Percentiles rank a stretch among this genome's conserved stretches.
Evolutionary conservation across 2,329 filamentous ascomycete genomes (phyloP).

Genomic region (Xylaria hypoxylon): DNA sequence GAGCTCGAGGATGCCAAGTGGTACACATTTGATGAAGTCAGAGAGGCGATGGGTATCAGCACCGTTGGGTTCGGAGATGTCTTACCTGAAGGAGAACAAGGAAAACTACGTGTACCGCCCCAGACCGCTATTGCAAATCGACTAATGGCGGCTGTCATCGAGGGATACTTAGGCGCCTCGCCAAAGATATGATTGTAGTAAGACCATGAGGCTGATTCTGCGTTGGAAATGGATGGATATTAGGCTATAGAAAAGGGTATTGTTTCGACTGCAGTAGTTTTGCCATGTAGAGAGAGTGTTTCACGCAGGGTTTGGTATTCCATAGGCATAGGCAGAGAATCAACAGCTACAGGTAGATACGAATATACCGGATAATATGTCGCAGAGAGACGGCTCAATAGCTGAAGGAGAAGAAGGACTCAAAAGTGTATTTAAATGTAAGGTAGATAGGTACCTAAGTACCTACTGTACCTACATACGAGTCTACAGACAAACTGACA

Average conservation of each 20-base stretch:
- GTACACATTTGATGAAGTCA: conserved; percentile 85
- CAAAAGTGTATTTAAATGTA: too few relatives aligned
- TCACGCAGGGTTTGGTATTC: conserved; percentile 3
- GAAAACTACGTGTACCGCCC: conserved; percentile 82
- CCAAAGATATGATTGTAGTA: conserved; percentile 35
- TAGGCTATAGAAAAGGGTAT: conserved; percentile 11
- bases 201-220: not conserved
- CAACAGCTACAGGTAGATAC: not conserved
- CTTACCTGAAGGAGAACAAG: conserved; percentile 75
- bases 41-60: conserved; percentile 76
- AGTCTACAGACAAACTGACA: too few relatives aligned
- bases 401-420: conserved; percentile 73
- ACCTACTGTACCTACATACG: too few relatives aligned
- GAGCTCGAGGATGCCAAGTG: conserved; percentile 92
- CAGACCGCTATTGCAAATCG: conserved; percentile 92
- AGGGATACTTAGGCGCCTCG: conserved; percentile 32
- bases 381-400: too few relatives aligned
- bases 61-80: conserved; percentile 71
- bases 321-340: conserved; percentile 12
- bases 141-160: conserved; percentile 77
- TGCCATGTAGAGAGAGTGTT: not conserved
- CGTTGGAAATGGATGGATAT: not conserved
- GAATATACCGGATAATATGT: not conserved
- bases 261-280: not conserved
- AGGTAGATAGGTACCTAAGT: too few relatives aligned